These are phyloP conservation scores for Triticum aestivum DNA, from an alignment of 176 grass and related monocot species.

Conservation along the genomic window DNA sequence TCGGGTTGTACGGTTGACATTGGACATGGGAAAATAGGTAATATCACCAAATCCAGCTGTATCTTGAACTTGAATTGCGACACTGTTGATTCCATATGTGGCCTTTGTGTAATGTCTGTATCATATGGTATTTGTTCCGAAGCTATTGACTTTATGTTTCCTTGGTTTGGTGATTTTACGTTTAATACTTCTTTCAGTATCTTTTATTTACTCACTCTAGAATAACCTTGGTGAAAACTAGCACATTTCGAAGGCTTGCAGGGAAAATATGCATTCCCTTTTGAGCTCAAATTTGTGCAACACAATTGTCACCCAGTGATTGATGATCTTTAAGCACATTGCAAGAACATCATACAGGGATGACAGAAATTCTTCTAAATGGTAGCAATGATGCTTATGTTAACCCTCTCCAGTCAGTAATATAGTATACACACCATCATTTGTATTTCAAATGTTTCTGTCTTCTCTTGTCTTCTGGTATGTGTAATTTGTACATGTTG, in stretches of 20 bases:
- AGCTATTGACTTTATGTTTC: background rate
- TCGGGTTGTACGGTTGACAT: slow-evolving; percentile 95
- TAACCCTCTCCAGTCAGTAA: background rate
- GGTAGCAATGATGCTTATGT: background rate
- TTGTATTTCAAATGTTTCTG: background rate
- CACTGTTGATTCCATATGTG: background rate
- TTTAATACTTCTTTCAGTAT: background rate
- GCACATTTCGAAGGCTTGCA: slow-evolving; percentile 29
- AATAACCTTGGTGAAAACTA: slow-evolving; percentile 6
- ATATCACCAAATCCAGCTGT: background rate
- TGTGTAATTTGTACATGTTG: background rate
- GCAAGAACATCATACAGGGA: slow-evolving; percentile 5
- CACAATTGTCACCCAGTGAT: background rate
- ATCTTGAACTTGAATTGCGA: background rate
- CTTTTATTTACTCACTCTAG: background rate
- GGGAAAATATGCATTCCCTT: slow-evolving; percentile 11
- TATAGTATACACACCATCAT: background rate
- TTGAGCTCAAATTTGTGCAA: slow-evolving; percentile 28
- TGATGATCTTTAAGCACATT: slow-evolving; percentile 24
- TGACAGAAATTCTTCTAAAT: slow-evolving; percentile 21
- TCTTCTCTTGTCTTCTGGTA: background rate
- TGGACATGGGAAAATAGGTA: slow-evolving; percentile 98
- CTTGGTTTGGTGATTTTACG: background rate
- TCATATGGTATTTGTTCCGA: background rate
- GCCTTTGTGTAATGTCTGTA: background rate